phyloP scores from a whole-genome alignment of 495 filamentous ascomycete genomes.

The Lepidopterella palustris region DNA sequence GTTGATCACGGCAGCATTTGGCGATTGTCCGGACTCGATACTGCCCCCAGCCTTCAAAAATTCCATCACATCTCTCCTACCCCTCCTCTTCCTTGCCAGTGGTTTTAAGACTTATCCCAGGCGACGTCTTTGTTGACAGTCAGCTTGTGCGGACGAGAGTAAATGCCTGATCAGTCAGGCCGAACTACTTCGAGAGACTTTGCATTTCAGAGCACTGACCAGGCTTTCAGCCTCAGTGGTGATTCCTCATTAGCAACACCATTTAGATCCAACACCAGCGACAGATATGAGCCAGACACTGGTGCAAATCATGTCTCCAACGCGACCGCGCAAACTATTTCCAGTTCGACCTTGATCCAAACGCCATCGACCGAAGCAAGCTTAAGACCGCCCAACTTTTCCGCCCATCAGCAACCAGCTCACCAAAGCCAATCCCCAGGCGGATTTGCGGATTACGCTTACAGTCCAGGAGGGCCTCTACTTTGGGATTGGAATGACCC shows the following conservation, averaged over 20 bases:
- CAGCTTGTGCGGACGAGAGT: constrained; percentile 5
- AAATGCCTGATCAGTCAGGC: constrained; percentile 26
- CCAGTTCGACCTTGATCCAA: constrained; percentile 6
- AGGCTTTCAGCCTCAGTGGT: constrained; percentile 12
- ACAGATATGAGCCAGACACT: constrained; percentile 16
- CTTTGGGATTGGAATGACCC: constrained; percentile 33
- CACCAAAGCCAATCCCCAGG: constrained; percentile 3
- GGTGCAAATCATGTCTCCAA: constrained; percentile 9
- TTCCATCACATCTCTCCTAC: neutral
- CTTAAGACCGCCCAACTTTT: constrained; percentile 10
- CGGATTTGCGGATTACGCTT: constrained; percentile 16
- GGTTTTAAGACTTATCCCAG: constrained; percentile 2
- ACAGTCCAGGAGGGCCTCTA: constrained; percentile 20
- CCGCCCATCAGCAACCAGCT: neutral
- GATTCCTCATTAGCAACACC: neutral
- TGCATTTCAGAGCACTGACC: constrained; percentile 29
- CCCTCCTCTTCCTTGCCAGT: neutral
- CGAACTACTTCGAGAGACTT: constrained; percentile 26
- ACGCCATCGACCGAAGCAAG: constrained; percentile 4
- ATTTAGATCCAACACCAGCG: constrained; percentile 7
- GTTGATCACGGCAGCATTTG: neutral
- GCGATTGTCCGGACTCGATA: neutral
- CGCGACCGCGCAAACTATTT: neutral
- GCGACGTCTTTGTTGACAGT: constrained; percentile 7
- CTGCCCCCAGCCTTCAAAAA: neutral